phyloP scores from a whole-genome alignment of 345 rosid genomes.

The Populus deltoides region DNA sequence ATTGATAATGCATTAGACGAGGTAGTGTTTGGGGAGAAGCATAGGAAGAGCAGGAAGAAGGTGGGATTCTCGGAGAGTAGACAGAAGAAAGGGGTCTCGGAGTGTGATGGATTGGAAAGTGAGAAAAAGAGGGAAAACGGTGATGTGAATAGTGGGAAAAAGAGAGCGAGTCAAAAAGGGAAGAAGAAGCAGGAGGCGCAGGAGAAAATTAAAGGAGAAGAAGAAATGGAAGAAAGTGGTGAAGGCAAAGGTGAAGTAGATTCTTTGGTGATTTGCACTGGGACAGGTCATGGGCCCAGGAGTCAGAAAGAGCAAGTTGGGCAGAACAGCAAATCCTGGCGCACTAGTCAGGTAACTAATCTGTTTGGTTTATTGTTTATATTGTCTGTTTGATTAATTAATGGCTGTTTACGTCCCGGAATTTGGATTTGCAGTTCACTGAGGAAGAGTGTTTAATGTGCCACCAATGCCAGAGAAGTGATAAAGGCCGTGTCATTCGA shows the following conservation, averaged over 20 bases:
- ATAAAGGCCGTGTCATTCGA: constrained; percentile 44
- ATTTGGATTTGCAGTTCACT: constrained; percentile 9
- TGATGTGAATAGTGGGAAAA: background rate
- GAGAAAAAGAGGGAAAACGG: background rate
- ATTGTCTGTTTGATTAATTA: background rate
- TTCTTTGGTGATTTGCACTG: background rate
- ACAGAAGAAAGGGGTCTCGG: too few species aligned
- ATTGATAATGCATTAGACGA: background rate
- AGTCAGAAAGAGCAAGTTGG: background rate
- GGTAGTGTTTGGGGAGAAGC: background rate
- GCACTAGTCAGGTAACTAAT: background rate
- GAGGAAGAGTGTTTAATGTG: constrained; percentile 39
- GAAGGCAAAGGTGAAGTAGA: background rate
- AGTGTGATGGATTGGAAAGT: background rate
- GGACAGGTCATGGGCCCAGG: background rate
- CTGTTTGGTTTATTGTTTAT: background rate
- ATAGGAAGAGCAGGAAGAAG: background rate
- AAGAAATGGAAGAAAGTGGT: too few species aligned
- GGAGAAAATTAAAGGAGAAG: background rate
- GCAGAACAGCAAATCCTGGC: background rate
- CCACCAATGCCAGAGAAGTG: constrained; percentile 64
- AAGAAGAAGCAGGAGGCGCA: background rate
- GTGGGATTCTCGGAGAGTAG: background rate
- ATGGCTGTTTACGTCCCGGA: background rate
- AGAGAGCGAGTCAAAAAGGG: background rate